Evolutionary conservation across 805 yeast species (phyloP).

Genomic region (Cyberlindnera misumaiensis): DNA sequence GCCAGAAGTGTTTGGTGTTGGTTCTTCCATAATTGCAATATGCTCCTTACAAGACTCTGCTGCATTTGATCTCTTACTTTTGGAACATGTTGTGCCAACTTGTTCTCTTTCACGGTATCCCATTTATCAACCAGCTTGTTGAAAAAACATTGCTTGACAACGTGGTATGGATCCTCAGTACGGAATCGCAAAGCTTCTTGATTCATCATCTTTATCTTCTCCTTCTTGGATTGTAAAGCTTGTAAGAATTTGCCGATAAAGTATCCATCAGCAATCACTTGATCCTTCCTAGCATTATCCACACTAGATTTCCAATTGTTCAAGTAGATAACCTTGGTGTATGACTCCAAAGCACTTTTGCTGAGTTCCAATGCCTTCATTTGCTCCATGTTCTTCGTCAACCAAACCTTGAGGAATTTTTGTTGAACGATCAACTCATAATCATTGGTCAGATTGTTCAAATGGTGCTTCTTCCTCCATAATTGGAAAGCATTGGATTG

Average conservation of each 20-base stretch:
- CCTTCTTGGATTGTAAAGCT: conserved; percentile 2
- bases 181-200: conserved; percentile 3
- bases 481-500: background rate
- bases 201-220: background rate
- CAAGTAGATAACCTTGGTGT: conserved; percentile 14
- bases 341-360: conserved; percentile 10
- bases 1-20: conserved; percentile 2
- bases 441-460: background rate
- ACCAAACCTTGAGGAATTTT: conserved; percentile 9
- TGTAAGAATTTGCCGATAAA: conserved; percentile 6
- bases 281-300: background rate
- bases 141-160: background rate
- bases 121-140: conserved; percentile 6
- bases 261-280: conserved; percentile 5
- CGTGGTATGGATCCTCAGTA: background rate
- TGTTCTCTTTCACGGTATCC: conserved; percentile 4
- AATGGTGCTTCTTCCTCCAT: conserved; percentile 9
- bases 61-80: conserved; percentile 1
- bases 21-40: conserved; percentile 10
- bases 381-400: conserved; percentile 2
- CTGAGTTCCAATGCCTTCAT: conserved; percentile 8
- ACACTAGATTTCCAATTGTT: conserved; percentile 14
- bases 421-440: background rate
- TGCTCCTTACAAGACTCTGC: background rate
- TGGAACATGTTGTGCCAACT: conserved; percentile 1